Evolutionary conservation across 83 land plant genomes (phyloP), one percentile per base, ranked within the genome.

Genomic region (Isoetes engelmannii): DNA sequence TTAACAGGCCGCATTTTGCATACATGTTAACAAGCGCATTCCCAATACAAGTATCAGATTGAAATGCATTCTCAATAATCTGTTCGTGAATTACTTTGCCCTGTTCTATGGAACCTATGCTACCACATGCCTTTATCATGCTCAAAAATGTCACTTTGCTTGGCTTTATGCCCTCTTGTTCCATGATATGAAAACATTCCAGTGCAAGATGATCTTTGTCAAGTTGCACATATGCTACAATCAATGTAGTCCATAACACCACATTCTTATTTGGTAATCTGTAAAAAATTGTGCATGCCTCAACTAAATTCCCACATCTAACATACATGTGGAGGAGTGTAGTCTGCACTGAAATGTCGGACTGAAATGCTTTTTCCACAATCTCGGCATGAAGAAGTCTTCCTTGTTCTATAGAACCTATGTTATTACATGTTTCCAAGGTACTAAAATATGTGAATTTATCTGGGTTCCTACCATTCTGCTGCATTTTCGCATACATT

Each of bases 201-300:
- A 4, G 10, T 5, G 65, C 65, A 42, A 6, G 65, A 6, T 12
- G 41, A 44, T 46, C 41, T 42, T 62, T 15, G 5, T 46, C 65
- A 20, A 42, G 28, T 18, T 62, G 65, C 5, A 13, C 65, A 21
- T 62, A 62, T 5, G 46, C 65, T 7, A 44, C 65, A 62, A 62
- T 21, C 43, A 62, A 42, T 62, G 65, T 46, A 62, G 41, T 62
- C 65, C 65, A 62, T 42, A 62, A 44, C 44, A 21, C 65, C 10
- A 62, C 12, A 62, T 13, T 62, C 12, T 5, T 19, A 21, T 5
- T 12, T 13, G 21, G 65, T 46, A 62, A 42, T 44, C 20, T 21
- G 5, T 41, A 5, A 13, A 62, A 62, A n/a, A 62, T n/a, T 13
- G 15, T 7, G 41, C 44, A 46, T 5, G 65, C 65, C 41, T 62